Evolutionary conservation across 78 protist genomes (phyloP), one percentile per base, ranked within the genome.

Genomic region (Dictyostelium brefeldianum): DNA sequence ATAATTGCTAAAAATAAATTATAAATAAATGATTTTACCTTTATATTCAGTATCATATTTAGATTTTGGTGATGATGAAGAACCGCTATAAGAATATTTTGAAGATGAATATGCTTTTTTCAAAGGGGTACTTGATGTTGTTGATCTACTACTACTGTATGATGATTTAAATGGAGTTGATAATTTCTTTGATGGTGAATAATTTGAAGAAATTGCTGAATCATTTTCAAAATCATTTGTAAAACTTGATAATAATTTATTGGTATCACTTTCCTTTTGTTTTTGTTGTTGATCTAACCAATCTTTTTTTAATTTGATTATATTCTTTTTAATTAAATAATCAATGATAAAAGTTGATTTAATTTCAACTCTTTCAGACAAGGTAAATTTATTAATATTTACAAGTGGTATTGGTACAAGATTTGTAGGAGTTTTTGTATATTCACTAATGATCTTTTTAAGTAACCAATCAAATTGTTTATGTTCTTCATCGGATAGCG

Each of bases 261-360:
- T 59, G 29, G 10, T 59, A 7, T 59, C 29, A 59, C 18, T 59
- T 59, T 73, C 47, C 8, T 18, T 46, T 73, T 20, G 43, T 25
- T 62, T 29, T 36, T 36, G 15, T 64, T 22, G 4, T 6, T 67
- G 75, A 14, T 25, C 75, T 15, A 8, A 1, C 43, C 43, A 36
- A 36, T 36, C 43, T 57, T 14, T 31, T 31, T 67, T 67, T 15
- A 67, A 15, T 5, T 18, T 17, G 27, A 73, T 73, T 46, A 73
- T n/a, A n/a, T 73, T 73, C 20, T 47, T 73, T n/a, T 73, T 31
- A 46, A 73, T 73, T 73, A 73, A 73, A 73, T n/a, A 29, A 46
- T 73, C 56, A 9, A 73, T 46, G 8, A 73, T 46, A 20, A 36
- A n/a, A 1, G 51, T n/a, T n/a, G 79, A 9, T 73, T 22, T 10